Percentiles rank a stretch among this genome's conserved stretches.
These are phyloP conservation scores for Talaromyces amestolkiae DNA, from an alignment of 2,329 filamentous ascomycete species.

Conservation along the genomic window DNA sequence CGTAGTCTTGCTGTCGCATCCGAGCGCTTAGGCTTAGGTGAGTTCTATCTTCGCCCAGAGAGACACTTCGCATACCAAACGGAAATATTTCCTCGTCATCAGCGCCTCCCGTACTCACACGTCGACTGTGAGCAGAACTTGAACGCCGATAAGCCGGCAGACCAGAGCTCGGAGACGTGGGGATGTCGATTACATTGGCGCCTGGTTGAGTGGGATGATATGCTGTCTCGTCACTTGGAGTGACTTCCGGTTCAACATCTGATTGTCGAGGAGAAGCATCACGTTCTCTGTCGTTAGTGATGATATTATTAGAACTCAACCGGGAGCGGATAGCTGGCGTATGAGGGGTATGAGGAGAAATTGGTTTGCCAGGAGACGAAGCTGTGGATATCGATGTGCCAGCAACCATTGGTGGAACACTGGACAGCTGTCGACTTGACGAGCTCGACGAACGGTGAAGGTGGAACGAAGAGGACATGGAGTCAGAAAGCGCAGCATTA, in stretches of 20 bases:
- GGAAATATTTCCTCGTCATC: slow-evolving; percentile 47
- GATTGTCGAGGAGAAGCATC: slow-evolving; percentile 31
- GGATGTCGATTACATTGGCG: slow-evolving; percentile 49
- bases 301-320: slow-evolving; percentile 86
- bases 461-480: slow-evolving; percentile 84
- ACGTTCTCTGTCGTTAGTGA: slow-evolving; percentile 57
- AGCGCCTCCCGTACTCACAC: slow-evolving; percentile 26
- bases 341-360: slow-evolving; percentile 87
- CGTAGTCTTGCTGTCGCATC: slow-evolving; percentile 35
- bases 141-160: slow-evolving; percentile 43
- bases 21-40: slow-evolving; percentile 33
- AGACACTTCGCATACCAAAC: slow-evolving; percentile 47
- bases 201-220: slow-evolving; percentile 34
- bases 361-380: slow-evolving; percentile 83
- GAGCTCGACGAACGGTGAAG: slow-evolving; percentile 79
- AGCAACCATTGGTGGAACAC: slow-evolving; percentile 59
- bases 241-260: slow-evolving; percentile 37
- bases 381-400: slow-evolving; percentile 76
- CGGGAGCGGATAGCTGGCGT: slow-evolving; percentile 90
- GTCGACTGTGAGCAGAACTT: slow-evolving; percentile 44
- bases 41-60: slow-evolving; percentile 42
- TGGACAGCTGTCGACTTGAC: slow-evolving; percentile 69
- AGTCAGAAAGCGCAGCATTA: slow-evolving; percentile 84
- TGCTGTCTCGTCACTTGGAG: slow-evolving; percentile 34
- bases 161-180: slow-evolving; percentile 46